A percentile compares a stretch with the other conserved stretches of the same genome.
Evolutionary conservation across 768 basidiomycete genomes (phyloP).

Genomic region (Suillus weaverae): DNA sequence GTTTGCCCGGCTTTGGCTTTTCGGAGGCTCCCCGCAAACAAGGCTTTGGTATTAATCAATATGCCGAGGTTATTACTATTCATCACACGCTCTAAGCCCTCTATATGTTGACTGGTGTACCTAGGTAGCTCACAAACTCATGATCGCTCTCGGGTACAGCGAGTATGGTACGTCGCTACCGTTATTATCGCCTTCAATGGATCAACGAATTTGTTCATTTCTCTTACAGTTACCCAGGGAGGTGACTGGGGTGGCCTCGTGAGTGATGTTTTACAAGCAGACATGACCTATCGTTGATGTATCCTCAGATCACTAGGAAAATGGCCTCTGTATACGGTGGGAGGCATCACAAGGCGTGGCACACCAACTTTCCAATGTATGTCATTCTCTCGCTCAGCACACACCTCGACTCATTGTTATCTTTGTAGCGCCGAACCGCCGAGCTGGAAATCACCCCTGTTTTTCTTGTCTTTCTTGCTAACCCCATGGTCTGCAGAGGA

Average conservation of each 20-base stretch:
- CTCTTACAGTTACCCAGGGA: slow-evolving; percentile 43
- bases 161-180: slow-evolving; percentile 5
- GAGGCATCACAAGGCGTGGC: slow-evolving; percentile 50
- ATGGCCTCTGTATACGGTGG: slow-evolving; percentile 39
- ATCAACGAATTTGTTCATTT: neutral
- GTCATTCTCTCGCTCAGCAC: neutral
- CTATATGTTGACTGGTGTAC: slow-evolving; percentile 8
- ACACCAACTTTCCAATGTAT: slow-evolving; percentile 48
- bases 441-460: slow-evolving; percentile 25
- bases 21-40: slow-evolving; percentile 55
- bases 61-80: slow-evolving; percentile 46
- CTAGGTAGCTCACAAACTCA: slow-evolving; percentile 48
- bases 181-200: neutral
- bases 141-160: slow-evolving; percentile 40
- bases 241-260: slow-evolving; percentile 49
- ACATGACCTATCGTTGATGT: neutral
- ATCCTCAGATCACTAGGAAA: slow-evolving; percentile 34
- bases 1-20: slow-evolving; percentile 44
- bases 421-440: slow-evolving; percentile 26
- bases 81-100: neutral
- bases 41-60: slow-evolving; percentile 49
- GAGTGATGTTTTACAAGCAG: slow-evolving; percentile 11
- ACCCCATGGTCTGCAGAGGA: slow-evolving; percentile 31
- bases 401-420: neutral
- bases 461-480: slow-evolving; percentile 28